Percentiles rank a stretch among this genome's conserved stretches.
Evolutionary conservation across 805 yeast genomes (phyloP).

Genomic region (Kazachstania bromeliacearum): DNA sequence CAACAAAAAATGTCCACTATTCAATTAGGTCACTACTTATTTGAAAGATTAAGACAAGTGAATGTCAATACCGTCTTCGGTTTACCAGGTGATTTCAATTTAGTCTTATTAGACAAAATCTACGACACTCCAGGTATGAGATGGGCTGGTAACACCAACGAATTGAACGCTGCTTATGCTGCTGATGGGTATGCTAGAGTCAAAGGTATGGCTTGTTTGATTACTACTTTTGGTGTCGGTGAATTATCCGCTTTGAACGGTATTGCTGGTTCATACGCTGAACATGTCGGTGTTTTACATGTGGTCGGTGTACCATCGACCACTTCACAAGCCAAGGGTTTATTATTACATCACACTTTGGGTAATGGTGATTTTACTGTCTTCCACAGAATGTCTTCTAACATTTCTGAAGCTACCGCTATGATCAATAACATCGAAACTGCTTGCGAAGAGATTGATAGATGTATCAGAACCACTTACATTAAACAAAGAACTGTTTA

Average conservation of each 20-base stretch:
- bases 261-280: slow-evolving; percentile 79
- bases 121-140: slow-evolving; percentile 62
- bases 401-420: slow-evolving; percentile 3
- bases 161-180: slow-evolving; percentile 71
- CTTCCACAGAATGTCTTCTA: slow-evolving; percentile 5
- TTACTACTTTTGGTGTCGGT: slow-evolving; percentile 86
- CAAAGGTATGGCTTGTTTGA: slow-evolving; percentile 59
- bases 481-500: slow-evolving; percentile 4
- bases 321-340: slow-evolving; percentile 36
- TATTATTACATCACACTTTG: slow-evolving; percentile 6
- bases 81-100: slow-evolving; percentile 74
- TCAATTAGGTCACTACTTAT: slow-evolving; percentile 64
- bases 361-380: slow-evolving; percentile 6
- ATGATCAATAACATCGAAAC: slow-evolving; percentile 1
- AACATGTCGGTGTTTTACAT: slow-evolving; percentile 75
- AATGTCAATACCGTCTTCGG: slow-evolving; percentile 64
- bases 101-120: slow-evolving; percentile 57
- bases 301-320: slow-evolving; percentile 78
- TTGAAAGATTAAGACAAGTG: slow-evolving; percentile 67
- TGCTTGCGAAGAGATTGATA: slow-evolving; percentile 3
- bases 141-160: slow-evolving; percentile 89
- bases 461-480: slow-evolving; percentile 3
- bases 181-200: slow-evolving; percentile 83
- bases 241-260: slow-evolving; percentile 77
- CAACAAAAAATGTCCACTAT: slow-evolving; percentile 30